These are phyloP conservation scores for Paramecium pentaurelia DNA, from an alignment of 73 alveolate species.

Conservation along the genomic window DNA sequence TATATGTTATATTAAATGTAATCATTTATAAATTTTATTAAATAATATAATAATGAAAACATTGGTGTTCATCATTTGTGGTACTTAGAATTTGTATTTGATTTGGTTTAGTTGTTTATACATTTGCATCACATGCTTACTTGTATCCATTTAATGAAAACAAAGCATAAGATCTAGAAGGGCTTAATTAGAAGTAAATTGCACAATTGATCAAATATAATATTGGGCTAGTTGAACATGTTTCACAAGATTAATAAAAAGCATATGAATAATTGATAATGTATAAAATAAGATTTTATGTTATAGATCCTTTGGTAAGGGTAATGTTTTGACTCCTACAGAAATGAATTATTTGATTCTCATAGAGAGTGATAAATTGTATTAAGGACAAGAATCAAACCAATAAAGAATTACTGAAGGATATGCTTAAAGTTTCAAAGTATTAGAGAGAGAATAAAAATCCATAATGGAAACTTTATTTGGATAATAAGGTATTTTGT, in stretches of 20 bases:
- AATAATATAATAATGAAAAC: background rate
- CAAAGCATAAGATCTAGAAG: background rate
- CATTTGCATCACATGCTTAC: slow-evolving; percentile 31
- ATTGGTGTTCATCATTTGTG: background rate
- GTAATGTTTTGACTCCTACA: slow-evolving; percentile 18
- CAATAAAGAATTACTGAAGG: slow-evolving; percentile 39
- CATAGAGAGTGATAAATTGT: slow-evolving; percentile 26
- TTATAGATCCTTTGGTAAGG: slow-evolving; percentile 21
- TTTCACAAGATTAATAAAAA: background rate
- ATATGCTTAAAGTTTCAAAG: background rate
- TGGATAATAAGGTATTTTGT: background rate
- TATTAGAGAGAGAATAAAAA: background rate
- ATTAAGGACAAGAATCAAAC: background rate
- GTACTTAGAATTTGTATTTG: background rate
- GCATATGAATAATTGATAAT: background rate
- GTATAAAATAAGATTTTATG: background rate
- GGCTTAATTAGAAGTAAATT: background rate
- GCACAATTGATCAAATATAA: slow-evolving; percentile 43
- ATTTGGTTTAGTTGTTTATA: background rate
- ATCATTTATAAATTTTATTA: background rate
- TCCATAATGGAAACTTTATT: background rate
- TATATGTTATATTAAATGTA: background rate
- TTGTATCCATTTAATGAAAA: slow-evolving; percentile 15
- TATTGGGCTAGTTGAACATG: slow-evolving; percentile 14
- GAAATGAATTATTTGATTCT: slow-evolving; percentile 20